Conservation (phyloP, 768 basidiomycete species). For the Phaffia tasmanica region DNA sequence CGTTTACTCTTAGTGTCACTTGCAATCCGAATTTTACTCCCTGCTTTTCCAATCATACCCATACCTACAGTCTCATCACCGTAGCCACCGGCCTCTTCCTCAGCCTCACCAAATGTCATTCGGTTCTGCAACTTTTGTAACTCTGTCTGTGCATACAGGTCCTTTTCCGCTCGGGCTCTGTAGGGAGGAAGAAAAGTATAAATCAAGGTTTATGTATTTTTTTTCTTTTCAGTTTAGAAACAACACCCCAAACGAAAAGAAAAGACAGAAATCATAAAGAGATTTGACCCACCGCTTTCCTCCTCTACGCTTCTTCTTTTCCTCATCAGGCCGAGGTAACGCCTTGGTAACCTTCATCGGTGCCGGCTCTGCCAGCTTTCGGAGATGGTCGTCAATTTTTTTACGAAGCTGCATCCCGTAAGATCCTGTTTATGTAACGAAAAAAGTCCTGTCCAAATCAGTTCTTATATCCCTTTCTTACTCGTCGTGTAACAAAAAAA, state of each 20-base stretch:
- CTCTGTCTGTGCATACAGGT: constrained; percentile 93
- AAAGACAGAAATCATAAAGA: neutral
- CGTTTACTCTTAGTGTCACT: constrained; percentile 88
- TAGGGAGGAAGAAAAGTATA: neutral
- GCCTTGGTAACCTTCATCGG: constrained; percentile 89
- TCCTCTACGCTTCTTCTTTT: constrained; percentile 79
- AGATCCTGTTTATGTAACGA: constrained; percentile 44
- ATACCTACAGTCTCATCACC: constrained; percentile 96
- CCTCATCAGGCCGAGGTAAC: constrained; percentile 85
- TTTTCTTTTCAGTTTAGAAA: neutral
- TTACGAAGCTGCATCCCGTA: constrained; percentile 71
- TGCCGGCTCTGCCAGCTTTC: constrained; percentile 82
- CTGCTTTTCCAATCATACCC: constrained; percentile 89
- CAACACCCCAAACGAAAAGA: neutral
- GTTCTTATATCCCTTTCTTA: neutral
- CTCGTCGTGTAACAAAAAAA: neutral
- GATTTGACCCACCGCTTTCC: constrained; percentile 63
- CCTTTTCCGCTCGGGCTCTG: constrained; percentile 95
- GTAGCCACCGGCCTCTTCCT: constrained; percentile 80
- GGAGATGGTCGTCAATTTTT: constrained; percentile 86
- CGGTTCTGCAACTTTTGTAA: constrained; percentile 93
- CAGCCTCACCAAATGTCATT: constrained; percentile 87
- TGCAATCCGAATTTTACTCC: constrained; percentile 68
- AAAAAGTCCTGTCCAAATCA: neutral
- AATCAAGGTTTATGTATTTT: neutral